A percentile compares a stretch with the other conserved stretches of the same genome.
These are phyloP conservation scores for Botryosphaeria dothidea DNA, from an alignment of 2,329 filamentous ascomycete genomes.

Conservation along the genomic window DNA sequence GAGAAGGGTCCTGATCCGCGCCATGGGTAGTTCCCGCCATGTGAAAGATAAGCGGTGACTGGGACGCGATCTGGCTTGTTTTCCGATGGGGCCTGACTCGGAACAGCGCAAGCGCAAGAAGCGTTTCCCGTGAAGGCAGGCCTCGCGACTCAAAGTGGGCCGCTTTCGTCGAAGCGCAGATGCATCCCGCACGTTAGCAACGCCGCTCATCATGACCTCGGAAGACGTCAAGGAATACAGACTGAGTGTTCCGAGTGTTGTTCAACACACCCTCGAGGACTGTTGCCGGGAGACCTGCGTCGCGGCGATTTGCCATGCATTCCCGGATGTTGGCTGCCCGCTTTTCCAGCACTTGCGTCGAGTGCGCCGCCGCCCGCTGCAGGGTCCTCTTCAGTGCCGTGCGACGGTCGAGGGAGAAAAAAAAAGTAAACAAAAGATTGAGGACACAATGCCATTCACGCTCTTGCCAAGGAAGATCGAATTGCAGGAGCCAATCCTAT, in stretches of 20 bases:
- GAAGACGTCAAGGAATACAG: background rate
- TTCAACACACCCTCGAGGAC: background rate
- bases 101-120: constrained; percentile 1
- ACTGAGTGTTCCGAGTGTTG: background rate
- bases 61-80: constrained; percentile 6
- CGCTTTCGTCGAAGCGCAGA: constrained; percentile 13
- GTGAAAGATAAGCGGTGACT: constrained; percentile 14
- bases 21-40: constrained; percentile 5
- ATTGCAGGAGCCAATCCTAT: constrained; percentile 12
- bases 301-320: constrained; percentile 13
- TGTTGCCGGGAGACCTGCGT: constrained; percentile 3
- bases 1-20: constrained; percentile 15
- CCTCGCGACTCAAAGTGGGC: constrained; percentile 7
- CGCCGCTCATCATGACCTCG: background rate
- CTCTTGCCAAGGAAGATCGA: background rate
- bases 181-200: constrained; percentile 1
- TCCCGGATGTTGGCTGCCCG: constrained; percentile 14
- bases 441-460: background rate
- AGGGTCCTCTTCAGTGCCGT: constrained; percentile 11
- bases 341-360: background rate
- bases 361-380: constrained; percentile 9
- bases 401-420: constrained; percentile 5
- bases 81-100: constrained; percentile 9
- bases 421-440: constrained; percentile 3
- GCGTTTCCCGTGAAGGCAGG: constrained; percentile 4